phyloP scores from a whole-genome alignment of 2,329 filamentous ascomycete genomes.

The Pyrenophora tritici-repentis region DNA sequence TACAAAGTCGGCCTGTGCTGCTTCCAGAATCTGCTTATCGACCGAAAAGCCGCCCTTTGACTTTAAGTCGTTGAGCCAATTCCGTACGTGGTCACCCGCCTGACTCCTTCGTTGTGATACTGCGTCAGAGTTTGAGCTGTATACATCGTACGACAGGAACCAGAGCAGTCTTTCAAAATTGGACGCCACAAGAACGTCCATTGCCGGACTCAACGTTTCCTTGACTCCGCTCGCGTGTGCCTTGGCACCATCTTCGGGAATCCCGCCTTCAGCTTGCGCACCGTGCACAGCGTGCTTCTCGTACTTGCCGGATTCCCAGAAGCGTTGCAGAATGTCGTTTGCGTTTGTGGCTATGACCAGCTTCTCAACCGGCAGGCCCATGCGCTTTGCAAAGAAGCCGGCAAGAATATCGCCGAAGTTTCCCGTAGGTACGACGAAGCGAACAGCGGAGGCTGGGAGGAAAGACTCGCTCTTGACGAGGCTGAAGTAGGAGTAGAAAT shows the following conservation, averaged over 20 bases:
- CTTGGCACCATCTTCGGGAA: conserved; percentile 62
- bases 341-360: conserved; percentile 94
- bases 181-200: conserved; percentile 95
- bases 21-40: conserved; percentile 70
- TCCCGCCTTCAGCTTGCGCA: conserved; percentile 60
- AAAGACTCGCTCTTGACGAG: conserved; percentile 67
- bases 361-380: conserved; percentile 87
- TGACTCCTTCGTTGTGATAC: conserved; percentile 54
- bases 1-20: conserved; percentile 75
- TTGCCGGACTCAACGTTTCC: conserved; percentile 90
- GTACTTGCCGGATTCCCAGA: conserved; percentile 89
- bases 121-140: conserved; percentile 46
- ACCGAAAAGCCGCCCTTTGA: conserved; percentile 81
- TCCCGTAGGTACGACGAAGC: conserved; percentile 90
- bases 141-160: conserved; percentile 74
- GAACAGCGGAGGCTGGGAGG: conserved; percentile 66
- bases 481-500: conserved; percentile 92
- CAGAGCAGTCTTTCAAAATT: conserved; percentile 97
- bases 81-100: conserved; percentile 73
- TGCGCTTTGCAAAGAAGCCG: conserved; percentile 87
- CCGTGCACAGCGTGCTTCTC: conserved; percentile 76
- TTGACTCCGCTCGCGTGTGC: conserved; percentile 75
- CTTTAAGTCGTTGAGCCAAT: conserved; percentile 83
- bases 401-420: conserved; percentile 97
- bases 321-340: conserved; percentile 95